Conservation (phyloP, 2,329 filamentous ascomycete genomes). For the Aspergillus clavatus region DNA sequence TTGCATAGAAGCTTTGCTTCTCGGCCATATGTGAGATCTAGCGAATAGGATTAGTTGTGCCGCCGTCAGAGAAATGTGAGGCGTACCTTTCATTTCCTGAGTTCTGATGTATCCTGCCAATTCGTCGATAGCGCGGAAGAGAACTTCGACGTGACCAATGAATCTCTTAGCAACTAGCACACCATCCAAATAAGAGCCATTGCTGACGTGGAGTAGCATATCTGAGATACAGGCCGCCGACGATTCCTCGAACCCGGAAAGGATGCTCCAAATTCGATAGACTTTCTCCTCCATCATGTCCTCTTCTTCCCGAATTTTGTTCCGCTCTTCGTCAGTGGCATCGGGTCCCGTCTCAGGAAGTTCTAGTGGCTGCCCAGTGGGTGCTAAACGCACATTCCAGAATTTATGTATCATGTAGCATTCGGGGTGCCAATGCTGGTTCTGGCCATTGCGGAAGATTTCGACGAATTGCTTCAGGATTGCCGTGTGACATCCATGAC, state of each 20-base stretch:
- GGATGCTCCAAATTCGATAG: constrained; percentile 94
- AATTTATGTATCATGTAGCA: constrained; percentile 99
- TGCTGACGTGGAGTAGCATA: constrained; percentile 97
- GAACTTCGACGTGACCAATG: constrained; percentile 89
- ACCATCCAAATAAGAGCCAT: constrained; percentile 91
- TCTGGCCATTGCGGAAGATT: constrained; percentile 95
- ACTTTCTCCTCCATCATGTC: constrained; percentile 97
- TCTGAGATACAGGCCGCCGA: constrained; percentile 98
- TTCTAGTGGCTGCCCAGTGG: constrained; percentile 51
- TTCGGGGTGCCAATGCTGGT: constrained; percentile 98
- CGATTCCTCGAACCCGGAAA: constrained; percentile 95
- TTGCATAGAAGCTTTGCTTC: constrained; percentile 99
- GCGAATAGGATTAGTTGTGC: constrained; percentile 1
- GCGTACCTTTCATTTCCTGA: constrained; percentile 69
- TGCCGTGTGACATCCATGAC: constrained; percentile 93
- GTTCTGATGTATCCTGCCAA: constrained; percentile 68
- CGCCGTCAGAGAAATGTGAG: too few relatives aligned
- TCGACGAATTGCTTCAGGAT: constrained; percentile 99
- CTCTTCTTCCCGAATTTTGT: constrained; percentile 75
- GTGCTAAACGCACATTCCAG: constrained; percentile 88
- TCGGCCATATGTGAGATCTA: constrained; percentile 82
- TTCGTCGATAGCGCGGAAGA: constrained; percentile 83
- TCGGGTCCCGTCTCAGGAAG: constrained; percentile 46
- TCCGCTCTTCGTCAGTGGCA: constrained; percentile 64
- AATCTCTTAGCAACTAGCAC: constrained; percentile 93